phyloP scores from a whole-genome alignment of 2,329 filamentous ascomycete species.

The Sporothrix dimorphospora region DNA sequence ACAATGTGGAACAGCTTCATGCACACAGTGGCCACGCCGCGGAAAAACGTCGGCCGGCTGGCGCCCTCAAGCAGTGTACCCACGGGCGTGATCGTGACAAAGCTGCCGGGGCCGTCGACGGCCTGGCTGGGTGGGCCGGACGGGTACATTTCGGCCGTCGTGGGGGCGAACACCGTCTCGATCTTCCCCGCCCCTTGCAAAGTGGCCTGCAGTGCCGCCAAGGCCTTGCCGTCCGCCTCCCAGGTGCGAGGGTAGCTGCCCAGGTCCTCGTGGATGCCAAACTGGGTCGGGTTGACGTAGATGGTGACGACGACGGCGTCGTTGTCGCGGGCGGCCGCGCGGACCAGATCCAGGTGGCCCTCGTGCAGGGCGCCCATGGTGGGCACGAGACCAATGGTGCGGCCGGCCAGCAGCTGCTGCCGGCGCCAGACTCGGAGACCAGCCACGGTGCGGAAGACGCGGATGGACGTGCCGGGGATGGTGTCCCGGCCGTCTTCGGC shows the following conservation, averaged over 20 bases:
- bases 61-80: conserved; percentile 80
- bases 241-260: conserved; percentile 88
- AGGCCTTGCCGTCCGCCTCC: conserved; percentile 70
- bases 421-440: conserved; percentile 71
- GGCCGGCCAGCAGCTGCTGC: conserved; percentile 66
- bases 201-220: conserved; percentile 71
- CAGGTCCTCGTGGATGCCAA: conserved; percentile 86
- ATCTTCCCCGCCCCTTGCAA: conserved; percentile 35
- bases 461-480: conserved; percentile 62
- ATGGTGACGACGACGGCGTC: conserved; percentile 87
- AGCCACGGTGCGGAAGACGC: conserved; percentile 74
- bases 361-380: conserved; percentile 98
- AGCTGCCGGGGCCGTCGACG: conserved; percentile 77
- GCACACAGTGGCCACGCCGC: conserved; percentile 93
- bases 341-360: conserved; percentile 85
- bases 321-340: conserved; percentile 80
- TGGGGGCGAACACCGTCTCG: conserved; percentile 81
- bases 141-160: conserved; percentile 84
- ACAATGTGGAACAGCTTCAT: conserved; percentile 91
- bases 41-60: conserved; percentile 90
- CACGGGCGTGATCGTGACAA: conserved; percentile 87
- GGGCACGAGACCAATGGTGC: conserved; percentile 83
- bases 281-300: conserved; percentile 97
- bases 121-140: conserved; percentile 73
- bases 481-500: conserved; percentile 43